A percentile compares a stretch with the other conserved stretches of the same genome.
Evolutionary conservation across 345 rosid species (phyloP).

Genomic region (Sisymbrium altissimum): DNA sequence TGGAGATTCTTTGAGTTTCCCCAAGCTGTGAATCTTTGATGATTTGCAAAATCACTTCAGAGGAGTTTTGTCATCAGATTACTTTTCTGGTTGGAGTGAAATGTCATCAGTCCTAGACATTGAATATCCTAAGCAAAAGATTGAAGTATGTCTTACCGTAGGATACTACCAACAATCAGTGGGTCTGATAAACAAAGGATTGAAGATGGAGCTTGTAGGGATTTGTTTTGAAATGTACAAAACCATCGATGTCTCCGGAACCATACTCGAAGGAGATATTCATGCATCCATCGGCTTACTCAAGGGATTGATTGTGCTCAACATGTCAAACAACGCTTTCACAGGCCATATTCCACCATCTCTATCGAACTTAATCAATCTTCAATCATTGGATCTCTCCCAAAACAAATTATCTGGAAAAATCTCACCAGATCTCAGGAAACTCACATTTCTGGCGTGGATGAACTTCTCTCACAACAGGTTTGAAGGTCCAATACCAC

Average conservation of each 20-base stretch:
- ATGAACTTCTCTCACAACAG: too few relatives aligned
- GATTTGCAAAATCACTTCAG: conserved; percentile 34
- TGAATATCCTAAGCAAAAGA: neutral
- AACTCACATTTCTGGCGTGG: neutral
- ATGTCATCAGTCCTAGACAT: neutral
- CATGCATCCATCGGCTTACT: conserved; percentile 7
- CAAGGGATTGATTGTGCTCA: too few relatives aligned
- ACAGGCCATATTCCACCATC: too few relatives aligned
- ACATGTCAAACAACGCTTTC: too few relatives aligned
- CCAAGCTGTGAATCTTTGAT: conserved; percentile 46
- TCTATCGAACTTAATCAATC: too few relatives aligned
- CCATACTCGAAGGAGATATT: neutral
- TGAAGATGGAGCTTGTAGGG: neutral
- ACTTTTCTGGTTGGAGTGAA: too few relatives aligned
- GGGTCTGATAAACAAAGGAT: too few relatives aligned
- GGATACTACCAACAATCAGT: neutral
- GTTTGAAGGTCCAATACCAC: too few relatives aligned
- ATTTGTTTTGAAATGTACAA: neutral
- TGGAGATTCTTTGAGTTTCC: too few relatives aligned
- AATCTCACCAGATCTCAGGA: conserved; percentile 4
- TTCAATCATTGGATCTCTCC: conserved; percentile 19
- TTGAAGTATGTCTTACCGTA: neutral
- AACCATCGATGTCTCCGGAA: conserved; percentile 4
- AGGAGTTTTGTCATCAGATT: neutral
- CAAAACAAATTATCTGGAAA: neutral